Evolutionary conservation across 371 early-diverging fungal genomes (phyloP).

Genomic region (Mortierella sp.): DNA sequence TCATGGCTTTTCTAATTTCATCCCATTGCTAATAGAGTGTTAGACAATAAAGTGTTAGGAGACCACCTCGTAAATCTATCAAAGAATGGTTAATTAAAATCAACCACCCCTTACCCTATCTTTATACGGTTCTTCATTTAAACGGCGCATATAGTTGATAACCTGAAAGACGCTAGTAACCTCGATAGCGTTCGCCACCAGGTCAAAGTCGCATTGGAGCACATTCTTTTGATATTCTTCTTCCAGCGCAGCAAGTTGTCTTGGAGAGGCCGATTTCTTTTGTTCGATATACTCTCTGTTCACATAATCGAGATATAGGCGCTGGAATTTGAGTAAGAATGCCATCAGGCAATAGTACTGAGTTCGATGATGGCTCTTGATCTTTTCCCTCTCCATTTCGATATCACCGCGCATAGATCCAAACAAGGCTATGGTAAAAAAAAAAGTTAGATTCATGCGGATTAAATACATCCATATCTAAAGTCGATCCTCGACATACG

Average conservation of each 20-base stretch:
- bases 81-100: not conserved
- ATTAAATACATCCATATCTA: not conserved
- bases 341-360: constrained; percentile 55
- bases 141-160: constrained; percentile 61
- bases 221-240: constrained; percentile 20
- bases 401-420: constrained; percentile 70
- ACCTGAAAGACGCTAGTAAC: constrained; percentile 64
- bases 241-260: constrained; percentile 18
- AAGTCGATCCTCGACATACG: constrained; percentile 50
- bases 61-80: not conserved
- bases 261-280: constrained; percentile 16
- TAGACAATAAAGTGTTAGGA: not conserved
- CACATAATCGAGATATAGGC: constrained; percentile 33
- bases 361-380: constrained; percentile 64
- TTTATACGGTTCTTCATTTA: constrained; percentile 58
- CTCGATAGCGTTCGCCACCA: constrained; percentile 68
- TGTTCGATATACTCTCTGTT: constrained; percentile 23
- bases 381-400: constrained; percentile 67
- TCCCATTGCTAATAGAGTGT: constrained; percentile 59
- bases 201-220: constrained; percentile 64
- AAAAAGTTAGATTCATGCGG: not conserved
- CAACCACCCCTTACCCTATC: not conserved
- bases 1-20: constrained; percentile 66
- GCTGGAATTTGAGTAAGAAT: constrained; percentile 62
- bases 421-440: constrained; percentile 64